Conservation (phyloP, 1,139 yeast genomes). For the Arxiozyma heterogenica region DNA sequence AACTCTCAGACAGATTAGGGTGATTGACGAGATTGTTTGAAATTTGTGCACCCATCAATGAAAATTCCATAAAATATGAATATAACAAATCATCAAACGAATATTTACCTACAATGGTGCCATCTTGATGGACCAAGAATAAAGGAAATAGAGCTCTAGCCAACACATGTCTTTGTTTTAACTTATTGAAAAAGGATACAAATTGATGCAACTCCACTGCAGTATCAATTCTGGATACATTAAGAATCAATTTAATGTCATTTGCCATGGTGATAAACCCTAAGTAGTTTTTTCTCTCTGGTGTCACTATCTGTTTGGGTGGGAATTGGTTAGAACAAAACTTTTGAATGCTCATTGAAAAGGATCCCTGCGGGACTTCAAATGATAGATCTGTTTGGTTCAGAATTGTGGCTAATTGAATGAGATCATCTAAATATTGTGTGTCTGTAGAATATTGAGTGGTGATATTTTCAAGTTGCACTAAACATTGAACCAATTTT, state of each 20-base stretch:
- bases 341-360: slow-evolving; percentile 43
- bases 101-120: slow-evolving; percentile 39
- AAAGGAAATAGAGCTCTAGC: slow-evolving; percentile 56
- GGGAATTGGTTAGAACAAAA: slow-evolving; percentile 53
- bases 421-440: slow-evolving; percentile 9
- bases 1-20: slow-evolving; percentile 11
- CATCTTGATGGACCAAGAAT: slow-evolving; percentile 52
- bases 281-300: slow-evolving; percentile 24
- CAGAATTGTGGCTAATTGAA: slow-evolving; percentile 7
- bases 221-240: slow-evolving; percentile 34
- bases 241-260: slow-evolving; percentile 32
- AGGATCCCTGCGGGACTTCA: slow-evolving; percentile 36
- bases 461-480: slow-evolving; percentile 13
- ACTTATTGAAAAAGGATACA: slow-evolving; percentile 28
- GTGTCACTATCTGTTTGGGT: slow-evolving; percentile 36
- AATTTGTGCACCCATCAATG: slow-evolving; percentile 29
- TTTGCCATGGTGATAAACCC: slow-evolving; percentile 22
- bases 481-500: slow-evolving; percentile 13
- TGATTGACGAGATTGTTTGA: slow-evolving; percentile 8
- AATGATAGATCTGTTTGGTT: background rate
- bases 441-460: slow-evolving; percentile 10
- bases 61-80: slow-evolving; percentile 29
- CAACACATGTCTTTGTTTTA: slow-evolving; percentile 39
- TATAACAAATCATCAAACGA: slow-evolving; percentile 26
- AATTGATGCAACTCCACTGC: slow-evolving; percentile 27